phyloP scores from a whole-genome alignment of 805 yeast genomes.

The Candida lessepsii region DNA sequence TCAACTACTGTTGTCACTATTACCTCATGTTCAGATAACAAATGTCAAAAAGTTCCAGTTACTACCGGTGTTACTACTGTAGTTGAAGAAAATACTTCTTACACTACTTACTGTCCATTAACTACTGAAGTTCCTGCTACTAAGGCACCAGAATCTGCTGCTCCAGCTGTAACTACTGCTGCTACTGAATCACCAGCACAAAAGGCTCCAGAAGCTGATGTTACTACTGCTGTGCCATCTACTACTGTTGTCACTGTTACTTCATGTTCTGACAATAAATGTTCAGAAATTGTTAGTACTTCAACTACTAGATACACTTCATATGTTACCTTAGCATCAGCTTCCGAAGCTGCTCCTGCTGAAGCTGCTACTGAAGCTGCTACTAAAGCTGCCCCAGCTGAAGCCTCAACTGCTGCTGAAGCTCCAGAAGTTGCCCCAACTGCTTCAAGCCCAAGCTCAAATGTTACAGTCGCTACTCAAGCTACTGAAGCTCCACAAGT shows the following conservation, averaged over 20 bases:
- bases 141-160: conserved; percentile 6
- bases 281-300: conserved; percentile 19
- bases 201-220: conserved; percentile 7
- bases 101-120: conserved; percentile 33
- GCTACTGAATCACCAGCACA: conserved; percentile 1
- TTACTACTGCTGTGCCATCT: conserved; percentile 8
- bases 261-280: conserved; percentile 28
- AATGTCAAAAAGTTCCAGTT: conserved; percentile 26
- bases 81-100: conserved; percentile 25
- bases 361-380: conserved; percentile 19
- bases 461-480: not conserved
- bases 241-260: conserved; percentile 27
- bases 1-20: conserved; percentile 17
- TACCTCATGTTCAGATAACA: conserved; percentile 36
- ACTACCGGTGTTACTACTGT: conserved; percentile 37
- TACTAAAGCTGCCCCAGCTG: conserved; percentile 7
- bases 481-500: conserved; percentile 4
- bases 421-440: conserved; percentile 18
- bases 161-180: conserved; percentile 16
- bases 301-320: conserved; percentile 25
- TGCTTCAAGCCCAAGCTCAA: conserved; percentile 4
- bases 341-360: conserved; percentile 24
- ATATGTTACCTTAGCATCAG: conserved; percentile 37
- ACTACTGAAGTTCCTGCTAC: conserved; percentile 12
- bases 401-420: conserved; percentile 18